Evolutionary conservation across 202 grass and related monocot genomes (phyloP).

Genomic region (Thinopyrum obtusiflorum): DNA sequence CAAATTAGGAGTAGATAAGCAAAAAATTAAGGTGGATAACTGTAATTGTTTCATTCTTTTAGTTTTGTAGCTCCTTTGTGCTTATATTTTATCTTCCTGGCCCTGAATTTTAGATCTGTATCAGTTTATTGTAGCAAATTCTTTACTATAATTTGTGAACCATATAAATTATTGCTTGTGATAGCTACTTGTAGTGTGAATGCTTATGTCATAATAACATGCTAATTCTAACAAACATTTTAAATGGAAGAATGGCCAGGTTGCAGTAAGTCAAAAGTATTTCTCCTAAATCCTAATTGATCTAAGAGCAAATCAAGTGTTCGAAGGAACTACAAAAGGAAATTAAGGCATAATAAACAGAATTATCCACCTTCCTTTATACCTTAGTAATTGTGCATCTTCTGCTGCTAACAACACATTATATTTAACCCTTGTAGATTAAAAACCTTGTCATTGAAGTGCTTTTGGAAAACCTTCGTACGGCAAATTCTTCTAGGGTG

Average conservation of each 20-base stretch:
- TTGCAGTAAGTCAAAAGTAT: neutral
- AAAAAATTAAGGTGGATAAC: neutral
- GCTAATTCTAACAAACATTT: slow-evolving; percentile 10
- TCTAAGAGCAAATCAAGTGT: neutral
- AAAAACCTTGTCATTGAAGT: slow-evolving; percentile 87
- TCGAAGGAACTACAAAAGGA: neutral
- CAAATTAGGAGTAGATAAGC: neutral
- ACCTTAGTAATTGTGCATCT: slow-evolving; percentile 17
- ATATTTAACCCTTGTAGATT: slow-evolving; percentile 50
- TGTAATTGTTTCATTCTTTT: neutral
- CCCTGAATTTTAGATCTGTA: neutral
- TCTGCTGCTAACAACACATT: slow-evolving; percentile 28
- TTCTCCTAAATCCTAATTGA: slow-evolving; percentile 7
- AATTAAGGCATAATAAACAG: neutral
- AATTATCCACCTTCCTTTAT: neutral
- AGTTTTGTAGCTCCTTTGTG: neutral
- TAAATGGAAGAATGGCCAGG: neutral
- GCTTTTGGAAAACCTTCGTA: slow-evolving; percentile 69
- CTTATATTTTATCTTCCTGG: neutral
- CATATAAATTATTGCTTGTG: slow-evolving; percentile 11
- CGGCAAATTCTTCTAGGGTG: slow-evolving; percentile 59
- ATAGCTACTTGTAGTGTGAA: neutral
- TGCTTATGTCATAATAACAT: slow-evolving; percentile 15
- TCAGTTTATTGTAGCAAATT: neutral
- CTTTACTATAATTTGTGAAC: neutral